phyloP scores from a whole-genome alignment of 768 basidiomycete species.

The Boletus bicolor region DNA sequence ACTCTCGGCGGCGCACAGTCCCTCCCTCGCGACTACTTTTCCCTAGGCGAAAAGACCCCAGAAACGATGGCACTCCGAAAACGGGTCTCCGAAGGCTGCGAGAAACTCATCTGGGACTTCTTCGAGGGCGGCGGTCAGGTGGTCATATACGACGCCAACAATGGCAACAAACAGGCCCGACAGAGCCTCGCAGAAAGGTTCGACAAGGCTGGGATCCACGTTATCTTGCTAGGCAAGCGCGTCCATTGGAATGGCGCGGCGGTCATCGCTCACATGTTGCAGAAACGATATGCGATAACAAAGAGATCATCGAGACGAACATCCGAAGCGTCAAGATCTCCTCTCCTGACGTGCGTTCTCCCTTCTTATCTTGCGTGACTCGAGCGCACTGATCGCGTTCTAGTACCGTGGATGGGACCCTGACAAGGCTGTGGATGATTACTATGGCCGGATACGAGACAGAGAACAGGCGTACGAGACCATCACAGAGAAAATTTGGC shows the following conservation, averaged over 20 bases:
- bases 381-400: background rate
- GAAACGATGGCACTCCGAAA: conserved; percentile 78
- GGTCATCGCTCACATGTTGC: conserved; percentile 7
- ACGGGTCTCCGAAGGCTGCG: conserved; percentile 77
- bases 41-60: conserved; percentile 71
- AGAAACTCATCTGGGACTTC: conserved; percentile 85
- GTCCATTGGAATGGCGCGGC: background rate
- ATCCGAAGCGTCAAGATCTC: conserved; percentile 97
- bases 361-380: background rate
- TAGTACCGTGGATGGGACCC: conserved; percentile 94
- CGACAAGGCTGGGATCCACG: conserved; percentile 82
- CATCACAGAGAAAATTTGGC: conserved; percentile 87
- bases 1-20: conserved; percentile 83
- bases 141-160: conserved; percentile 98
- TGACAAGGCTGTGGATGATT: conserved; percentile 88
- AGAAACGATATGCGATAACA: conserved; percentile 92
- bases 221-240: conserved; percentile 80
- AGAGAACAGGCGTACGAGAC: conserved; percentile 90
- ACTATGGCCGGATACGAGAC: conserved; percentile 81
- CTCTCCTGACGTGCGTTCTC: conserved; percentile 84
- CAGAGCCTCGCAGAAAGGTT: conserved; percentile 80
- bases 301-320: conserved; percentile 90
- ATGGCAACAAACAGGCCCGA: conserved; percentile 68
- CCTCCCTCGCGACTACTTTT: conserved; percentile 91
- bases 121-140: conserved; percentile 89